Percentiles rank a stretch among this genome's conserved stretches.
Conservation (phyloP, 768 basidiomycete genomes). For the Obba rivulosa region DNA sequence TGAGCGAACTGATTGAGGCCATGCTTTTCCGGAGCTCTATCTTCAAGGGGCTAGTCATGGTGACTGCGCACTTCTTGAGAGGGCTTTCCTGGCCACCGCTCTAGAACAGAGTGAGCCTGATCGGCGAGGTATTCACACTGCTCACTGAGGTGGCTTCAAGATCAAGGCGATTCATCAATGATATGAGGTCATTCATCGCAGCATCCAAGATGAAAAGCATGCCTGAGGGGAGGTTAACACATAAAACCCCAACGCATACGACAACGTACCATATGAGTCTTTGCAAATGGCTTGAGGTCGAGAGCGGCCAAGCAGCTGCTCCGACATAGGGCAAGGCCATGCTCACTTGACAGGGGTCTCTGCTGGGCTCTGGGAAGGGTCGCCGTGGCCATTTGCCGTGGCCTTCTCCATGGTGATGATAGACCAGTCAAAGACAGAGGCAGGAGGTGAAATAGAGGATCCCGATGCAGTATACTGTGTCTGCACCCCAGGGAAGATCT, state of each 20-base stretch:
- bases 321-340: conserved; percentile 56
- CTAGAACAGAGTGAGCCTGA: conserved; percentile 15
- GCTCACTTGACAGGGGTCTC: conserved; percentile 35
- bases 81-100: conserved; percentile 25
- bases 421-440: conserved; percentile 12
- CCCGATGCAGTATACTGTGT: conserved; percentile 5
- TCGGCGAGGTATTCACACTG: conserved; percentile 33
- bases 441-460: conserved; percentile 6
- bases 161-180: conserved; percentile 75
- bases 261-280: conserved; percentile 45
- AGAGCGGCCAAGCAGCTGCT: conserved; percentile 47
- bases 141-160: conserved; percentile 70
- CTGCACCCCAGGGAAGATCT: conserved; percentile 51
- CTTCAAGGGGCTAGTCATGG: conserved; percentile 13
- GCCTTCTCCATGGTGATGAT: conserved; percentile 46
- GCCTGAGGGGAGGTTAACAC: conserved; percentile 27
- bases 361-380: conserved; percentile 13
- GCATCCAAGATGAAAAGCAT: conserved; percentile 69
- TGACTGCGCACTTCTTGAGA: conserved; percentile 21
- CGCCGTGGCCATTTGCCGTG: conserved; percentile 45
- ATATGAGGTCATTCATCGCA: conserved; percentile 74
- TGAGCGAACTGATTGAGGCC: conserved; percentile 42
- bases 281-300: conserved; percentile 46
- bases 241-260: conserved; percentile 1
- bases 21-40: conserved; percentile 26